Conservation (phyloP, 1,139 yeast species). For the Debaryomyces coudertii region DNA sequence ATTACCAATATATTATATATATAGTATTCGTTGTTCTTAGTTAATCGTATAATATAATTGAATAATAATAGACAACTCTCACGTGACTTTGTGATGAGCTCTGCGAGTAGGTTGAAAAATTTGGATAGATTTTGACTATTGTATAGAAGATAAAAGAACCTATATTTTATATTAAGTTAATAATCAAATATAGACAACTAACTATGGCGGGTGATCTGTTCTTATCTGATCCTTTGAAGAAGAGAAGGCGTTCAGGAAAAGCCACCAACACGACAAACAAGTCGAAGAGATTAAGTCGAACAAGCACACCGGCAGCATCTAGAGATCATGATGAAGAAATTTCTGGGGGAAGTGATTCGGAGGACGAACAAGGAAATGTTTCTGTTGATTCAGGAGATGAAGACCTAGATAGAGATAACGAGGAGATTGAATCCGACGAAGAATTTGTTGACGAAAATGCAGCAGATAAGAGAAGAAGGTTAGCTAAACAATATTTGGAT, state of each 20-base stretch:
- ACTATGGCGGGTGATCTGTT: conserved; percentile 61
- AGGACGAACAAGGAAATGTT: conserved; percentile 34
- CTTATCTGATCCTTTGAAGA: conserved; percentile 60
- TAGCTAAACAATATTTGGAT: conserved; percentile 90
- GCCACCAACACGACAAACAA: conserved; percentile 24
- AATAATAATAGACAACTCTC: no score
- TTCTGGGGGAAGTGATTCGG: conserved; percentile 39
- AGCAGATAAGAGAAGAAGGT: conserved; percentile 90
- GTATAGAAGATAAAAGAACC: background rate
- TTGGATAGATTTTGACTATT: conserved; percentile 3
- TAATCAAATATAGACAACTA: background rate
- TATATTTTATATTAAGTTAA: background rate
- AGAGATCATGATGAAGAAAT: conserved; percentile 42
- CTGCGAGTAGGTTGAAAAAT: conserved; percentile 13
- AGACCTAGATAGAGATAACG: conserved; percentile 34
- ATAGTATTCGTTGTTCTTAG: conserved; percentile 1
- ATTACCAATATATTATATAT: background rate
- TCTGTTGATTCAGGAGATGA: conserved; percentile 26
- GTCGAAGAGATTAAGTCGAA: conserved; percentile 16
- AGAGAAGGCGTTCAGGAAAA: conserved; percentile 46
- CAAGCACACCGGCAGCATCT: conserved; percentile 15
- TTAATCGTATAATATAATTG: conserved; percentile 4
- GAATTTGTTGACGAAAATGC: conserved; percentile 77
- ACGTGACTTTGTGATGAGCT: conserved; percentile 10
- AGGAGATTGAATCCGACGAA: conserved; percentile 61